Conservation (phyloP, 2,329 filamentous ascomycete genomes). For the Pestalotiopsis sp. region DNA sequence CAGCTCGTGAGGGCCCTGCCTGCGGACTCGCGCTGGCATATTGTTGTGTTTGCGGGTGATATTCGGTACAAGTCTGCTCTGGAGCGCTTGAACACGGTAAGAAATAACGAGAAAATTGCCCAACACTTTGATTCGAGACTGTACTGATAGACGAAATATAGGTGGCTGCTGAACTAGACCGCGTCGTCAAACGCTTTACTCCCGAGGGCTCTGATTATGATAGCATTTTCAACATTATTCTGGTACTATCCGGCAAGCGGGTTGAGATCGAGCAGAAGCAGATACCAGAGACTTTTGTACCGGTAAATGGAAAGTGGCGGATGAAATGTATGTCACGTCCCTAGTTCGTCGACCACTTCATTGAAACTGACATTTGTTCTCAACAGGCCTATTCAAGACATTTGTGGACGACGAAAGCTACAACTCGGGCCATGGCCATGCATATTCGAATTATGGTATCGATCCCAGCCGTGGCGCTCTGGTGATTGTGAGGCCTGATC, state of each 20-base stretch:
- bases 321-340: conserved; percentile 48
- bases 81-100: conserved; percentile 29
- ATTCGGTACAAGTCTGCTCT: conserved; percentile 37
- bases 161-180: conserved; percentile 24
- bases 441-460: conserved; percentile 60
- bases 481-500: conserved; percentile 62
- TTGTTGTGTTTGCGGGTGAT: conserved; percentile 60
- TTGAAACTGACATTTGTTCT: background rate
- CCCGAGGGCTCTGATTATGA: conserved; percentile 47
- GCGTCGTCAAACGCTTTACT: conserved; percentile 42
- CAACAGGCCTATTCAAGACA: conserved; percentile 58
- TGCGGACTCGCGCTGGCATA: conserved; percentile 45
- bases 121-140: background rate
- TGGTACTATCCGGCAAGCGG: conserved; percentile 55
- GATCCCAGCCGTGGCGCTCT: conserved; percentile 47
- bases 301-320: conserved; percentile 55
- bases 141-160: conserved; percentile 15
- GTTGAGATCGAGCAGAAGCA: conserved; percentile 50
- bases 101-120: conserved; percentile 10
- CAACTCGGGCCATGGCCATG: conserved; percentile 57
- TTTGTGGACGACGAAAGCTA: conserved; percentile 60
- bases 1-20: conserved; percentile 54
- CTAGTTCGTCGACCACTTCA: background rate
- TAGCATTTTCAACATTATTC: conserved; percentile 58
- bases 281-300: conserved; percentile 60